These are phyloP conservation scores for Apiotrichum akiyoshidainum DNA, from an alignment of 1,284 basidiomycete species.

Conservation along the genomic window DNA sequence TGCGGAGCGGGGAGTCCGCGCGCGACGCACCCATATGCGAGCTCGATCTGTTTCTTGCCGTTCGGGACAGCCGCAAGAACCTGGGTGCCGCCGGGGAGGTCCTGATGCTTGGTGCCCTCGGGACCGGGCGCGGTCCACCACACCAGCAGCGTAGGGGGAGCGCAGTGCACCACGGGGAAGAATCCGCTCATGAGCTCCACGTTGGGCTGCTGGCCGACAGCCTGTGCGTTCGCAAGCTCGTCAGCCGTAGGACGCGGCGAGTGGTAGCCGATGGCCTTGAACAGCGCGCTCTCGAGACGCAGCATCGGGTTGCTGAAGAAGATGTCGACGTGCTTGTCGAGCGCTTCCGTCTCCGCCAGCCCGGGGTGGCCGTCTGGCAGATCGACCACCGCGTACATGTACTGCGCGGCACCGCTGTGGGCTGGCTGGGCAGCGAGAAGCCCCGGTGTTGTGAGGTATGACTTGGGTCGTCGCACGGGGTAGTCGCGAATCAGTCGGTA, in stretches of 20 bases:
- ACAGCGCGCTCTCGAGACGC: background rate
- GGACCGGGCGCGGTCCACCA: background rate
- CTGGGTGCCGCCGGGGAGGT: background rate
- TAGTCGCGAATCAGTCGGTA: too few species aligned
- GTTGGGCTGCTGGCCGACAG: background rate
- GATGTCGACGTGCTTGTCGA: too few species aligned
- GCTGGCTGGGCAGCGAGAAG: too few species aligned
- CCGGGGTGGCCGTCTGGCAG: too few species aligned
- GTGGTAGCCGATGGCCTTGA: background rate
- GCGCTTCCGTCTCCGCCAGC: too few species aligned
- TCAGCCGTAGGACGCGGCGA: background rate
- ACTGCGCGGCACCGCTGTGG: too few species aligned
- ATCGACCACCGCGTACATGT: too few species aligned
- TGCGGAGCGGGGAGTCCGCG: background rate
- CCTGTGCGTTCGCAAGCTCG: background rate
- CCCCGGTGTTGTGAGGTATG: too few species aligned
- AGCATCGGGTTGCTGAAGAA: background rate
- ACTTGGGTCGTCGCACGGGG: too few species aligned
- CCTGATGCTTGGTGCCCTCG: background rate
- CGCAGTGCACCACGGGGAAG: background rate
- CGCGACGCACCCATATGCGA: background rate
- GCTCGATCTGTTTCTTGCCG: background rate
- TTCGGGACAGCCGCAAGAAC: background rate
- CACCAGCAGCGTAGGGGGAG: background rate
- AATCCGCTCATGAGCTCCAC: background rate